Conservation (phyloP, 2,329 filamentous ascomycete species). For the Coniochaeta sp. region DNA sequence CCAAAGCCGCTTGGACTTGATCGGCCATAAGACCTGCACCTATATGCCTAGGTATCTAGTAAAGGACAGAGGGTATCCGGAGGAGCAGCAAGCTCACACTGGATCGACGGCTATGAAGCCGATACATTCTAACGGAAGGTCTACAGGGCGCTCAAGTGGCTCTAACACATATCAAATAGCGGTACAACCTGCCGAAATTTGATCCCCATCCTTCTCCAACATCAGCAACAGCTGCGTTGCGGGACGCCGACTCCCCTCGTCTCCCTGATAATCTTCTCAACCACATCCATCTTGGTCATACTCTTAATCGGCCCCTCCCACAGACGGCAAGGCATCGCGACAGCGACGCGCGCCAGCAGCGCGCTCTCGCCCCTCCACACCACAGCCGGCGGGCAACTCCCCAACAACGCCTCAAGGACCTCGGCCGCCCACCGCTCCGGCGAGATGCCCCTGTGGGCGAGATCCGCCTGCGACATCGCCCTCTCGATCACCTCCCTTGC, state of each 20-base stretch:
- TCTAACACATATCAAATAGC: too few species aligned
- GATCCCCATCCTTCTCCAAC: too few species aligned
- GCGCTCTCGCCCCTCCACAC: slow-evolving; percentile 18
- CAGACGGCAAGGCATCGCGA: slow-evolving; percentile 12
- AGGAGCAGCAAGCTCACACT: too few species aligned
- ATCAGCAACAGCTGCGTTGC: too few species aligned
- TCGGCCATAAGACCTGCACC: too few species aligned
- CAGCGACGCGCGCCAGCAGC: slow-evolving; percentile 8
- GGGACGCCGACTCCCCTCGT: neutral
- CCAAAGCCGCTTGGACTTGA: too few species aligned
- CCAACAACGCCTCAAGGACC: slow-evolving; percentile 11
- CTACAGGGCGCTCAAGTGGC: too few species aligned
- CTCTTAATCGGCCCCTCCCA: slow-evolving; percentile 14
- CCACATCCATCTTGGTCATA: slow-evolving; percentile 14
- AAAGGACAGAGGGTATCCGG: too few species aligned
- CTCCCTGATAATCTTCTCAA: slow-evolving; percentile 13
- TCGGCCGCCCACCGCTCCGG: slow-evolving; percentile 15
- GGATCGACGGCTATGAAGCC: too few species aligned
- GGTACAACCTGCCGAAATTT: too few species aligned
- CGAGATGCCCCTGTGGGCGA: slow-evolving; percentile 7
- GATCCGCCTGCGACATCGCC: slow-evolving; percentile 14
- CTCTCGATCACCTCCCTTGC: slow-evolving; percentile 14
- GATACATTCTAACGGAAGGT: too few species aligned
- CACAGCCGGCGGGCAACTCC: slow-evolving; percentile 11
- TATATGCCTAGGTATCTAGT: too few species aligned